These are phyloP conservation scores for Fonsecaea monophora DNA, from an alignment of 2,329 filamentous ascomycete species.

Conservation along the genomic window DNA sequence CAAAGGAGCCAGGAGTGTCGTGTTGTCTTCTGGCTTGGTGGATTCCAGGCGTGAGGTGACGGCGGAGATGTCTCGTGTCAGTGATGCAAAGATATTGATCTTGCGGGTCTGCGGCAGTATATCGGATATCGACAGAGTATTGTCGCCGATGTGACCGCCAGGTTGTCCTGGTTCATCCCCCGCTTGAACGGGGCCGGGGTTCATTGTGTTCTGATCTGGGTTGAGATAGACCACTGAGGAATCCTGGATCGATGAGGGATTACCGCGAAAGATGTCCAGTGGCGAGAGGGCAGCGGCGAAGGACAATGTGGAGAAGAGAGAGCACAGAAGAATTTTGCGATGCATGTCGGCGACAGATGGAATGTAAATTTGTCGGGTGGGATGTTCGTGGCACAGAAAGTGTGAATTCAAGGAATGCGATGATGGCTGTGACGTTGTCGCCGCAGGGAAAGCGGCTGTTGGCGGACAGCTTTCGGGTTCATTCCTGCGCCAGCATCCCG, in stretches of 20 bases:
- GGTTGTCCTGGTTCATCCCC: constrained; percentile 2
- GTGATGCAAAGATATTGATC: constrained; percentile 83
- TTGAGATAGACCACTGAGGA: constrained; percentile 3
- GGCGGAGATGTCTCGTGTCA: constrained; percentile 76
- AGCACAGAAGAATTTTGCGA: constrained; percentile 22
- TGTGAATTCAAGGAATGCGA: constrained; percentile 1
- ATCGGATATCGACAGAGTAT: constrained; percentile 76
- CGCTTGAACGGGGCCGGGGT: constrained; percentile 30
- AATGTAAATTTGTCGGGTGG: neutral
- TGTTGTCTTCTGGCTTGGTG: constrained; percentile 66
- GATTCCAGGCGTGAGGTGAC: constrained; percentile 70
- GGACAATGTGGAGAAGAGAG: constrained; percentile 29
- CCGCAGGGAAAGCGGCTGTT: neutral
- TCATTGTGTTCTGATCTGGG: constrained; percentile 31
- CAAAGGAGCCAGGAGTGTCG: constrained; percentile 84
- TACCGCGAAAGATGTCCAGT: constrained; percentile 20
- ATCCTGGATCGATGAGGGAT: neutral
- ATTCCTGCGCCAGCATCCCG: neutral
- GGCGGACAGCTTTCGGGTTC: neutral
- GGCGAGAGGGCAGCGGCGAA: constrained; percentile 27
- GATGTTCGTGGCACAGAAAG: neutral
- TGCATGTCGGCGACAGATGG: constrained; percentile 20
- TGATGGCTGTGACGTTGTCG: neutral
- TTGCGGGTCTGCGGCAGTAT: constrained; percentile 78
- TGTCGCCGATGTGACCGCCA: constrained; percentile 40